These are phyloP conservation scores for Apiotrichum brassicae DNA, from an alignment of 1,284 basidiomycete species.

Conservation along the genomic window DNA sequence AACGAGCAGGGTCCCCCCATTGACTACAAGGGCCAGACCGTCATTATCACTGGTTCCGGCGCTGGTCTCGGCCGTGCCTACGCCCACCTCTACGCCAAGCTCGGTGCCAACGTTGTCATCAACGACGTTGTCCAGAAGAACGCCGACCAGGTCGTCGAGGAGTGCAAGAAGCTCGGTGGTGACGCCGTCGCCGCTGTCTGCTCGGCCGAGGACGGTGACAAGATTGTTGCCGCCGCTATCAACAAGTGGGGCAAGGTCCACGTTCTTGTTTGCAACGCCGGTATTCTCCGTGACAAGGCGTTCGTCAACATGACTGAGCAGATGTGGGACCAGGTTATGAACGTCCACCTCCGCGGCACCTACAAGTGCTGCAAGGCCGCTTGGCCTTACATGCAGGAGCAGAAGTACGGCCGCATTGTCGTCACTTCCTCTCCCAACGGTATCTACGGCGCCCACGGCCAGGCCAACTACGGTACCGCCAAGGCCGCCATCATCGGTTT, in stretches of 20 bases:
- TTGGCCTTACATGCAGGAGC: slow-evolving; percentile 95
- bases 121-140: slow-evolving; percentile 89
- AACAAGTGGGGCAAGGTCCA: slow-evolving; percentile 87
- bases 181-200: slow-evolving; percentile 78
- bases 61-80: slow-evolving; percentile 89
- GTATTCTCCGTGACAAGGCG: slow-evolving; percentile 85
- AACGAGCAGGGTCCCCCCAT: slow-evolving; percentile 50
- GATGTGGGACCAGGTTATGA: slow-evolving; percentile 91
- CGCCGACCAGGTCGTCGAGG: slow-evolving; percentile 76
- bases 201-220: slow-evolving; percentile 80
- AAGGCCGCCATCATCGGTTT: slow-evolving; percentile 91
- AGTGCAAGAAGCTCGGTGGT: slow-evolving; percentile 80
- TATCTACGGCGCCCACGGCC: slow-evolving; percentile 92
- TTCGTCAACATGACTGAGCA: slow-evolving; percentile 82
- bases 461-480: slow-evolving; percentile 78
- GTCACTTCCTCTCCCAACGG: slow-evolving; percentile 91
- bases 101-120: slow-evolving; percentile 93
- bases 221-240: slow-evolving; percentile 78
- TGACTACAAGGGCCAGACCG: slow-evolving; percentile 82
- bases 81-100: slow-evolving; percentile 79
- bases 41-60: slow-evolving; percentile 89
- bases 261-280: slow-evolving; percentile 87
- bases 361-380: slow-evolving; percentile 84
- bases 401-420: slow-evolving; percentile 93
- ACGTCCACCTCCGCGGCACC: slow-evolving; percentile 68